A percentile compares a stretch with the other conserved stretches of the same genome.
phyloP scores from a whole-genome alignment of 352 stramenopile genomes.

The Globisporangium polare region DNA sequence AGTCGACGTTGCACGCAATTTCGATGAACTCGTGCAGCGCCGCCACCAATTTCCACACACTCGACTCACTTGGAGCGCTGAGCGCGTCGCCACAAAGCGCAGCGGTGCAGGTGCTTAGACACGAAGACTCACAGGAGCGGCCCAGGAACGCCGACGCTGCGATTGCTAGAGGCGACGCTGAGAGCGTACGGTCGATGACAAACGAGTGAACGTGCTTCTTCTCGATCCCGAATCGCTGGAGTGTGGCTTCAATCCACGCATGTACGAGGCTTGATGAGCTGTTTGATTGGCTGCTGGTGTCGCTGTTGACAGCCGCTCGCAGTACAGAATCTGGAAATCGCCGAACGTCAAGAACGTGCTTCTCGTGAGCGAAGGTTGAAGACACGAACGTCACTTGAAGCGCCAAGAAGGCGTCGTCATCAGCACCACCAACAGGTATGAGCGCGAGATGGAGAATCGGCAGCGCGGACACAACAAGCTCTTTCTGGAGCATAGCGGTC shows the following conservation, averaged over 20 bases:
- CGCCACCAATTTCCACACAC: slow-evolving; percentile 1
- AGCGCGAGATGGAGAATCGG: slow-evolving; percentile 14
- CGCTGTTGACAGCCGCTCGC: not conserved
- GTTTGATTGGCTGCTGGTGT: slow-evolving; percentile 1
- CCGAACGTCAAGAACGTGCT: slow-evolving; percentile 6
- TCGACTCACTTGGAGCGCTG: not conserved
- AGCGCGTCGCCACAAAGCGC: not conserved
- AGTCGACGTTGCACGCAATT: slow-evolving; percentile 1
- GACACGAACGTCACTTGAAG: slow-evolving; percentile 15
- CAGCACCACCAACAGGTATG: not conserved
- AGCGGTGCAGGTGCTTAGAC: not conserved
- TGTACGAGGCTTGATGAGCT: not conserved
- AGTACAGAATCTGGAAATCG: not conserved
- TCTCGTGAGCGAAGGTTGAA: slow-evolving; percentile 9
- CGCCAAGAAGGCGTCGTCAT: not conserved
- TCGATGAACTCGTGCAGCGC: slow-evolving; percentile 2
- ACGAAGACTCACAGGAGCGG: slow-evolving; percentile 1
- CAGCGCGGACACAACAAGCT: not conserved
- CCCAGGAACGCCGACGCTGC: slow-evolving; percentile 2
- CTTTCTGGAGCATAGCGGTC: not conserved
- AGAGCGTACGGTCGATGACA: slow-evolving; percentile 1
- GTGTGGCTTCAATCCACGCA: not conserved
- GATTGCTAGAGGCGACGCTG: not conserved
- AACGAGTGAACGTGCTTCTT: slow-evolving; percentile 13
- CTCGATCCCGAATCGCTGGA: slow-evolving; percentile 5